Evolutionary conservation across 352 stramenopile species (phyloP), one percentile per base, ranked within the genome.

Genomic region (Globisporangium spinosum): DNA sequence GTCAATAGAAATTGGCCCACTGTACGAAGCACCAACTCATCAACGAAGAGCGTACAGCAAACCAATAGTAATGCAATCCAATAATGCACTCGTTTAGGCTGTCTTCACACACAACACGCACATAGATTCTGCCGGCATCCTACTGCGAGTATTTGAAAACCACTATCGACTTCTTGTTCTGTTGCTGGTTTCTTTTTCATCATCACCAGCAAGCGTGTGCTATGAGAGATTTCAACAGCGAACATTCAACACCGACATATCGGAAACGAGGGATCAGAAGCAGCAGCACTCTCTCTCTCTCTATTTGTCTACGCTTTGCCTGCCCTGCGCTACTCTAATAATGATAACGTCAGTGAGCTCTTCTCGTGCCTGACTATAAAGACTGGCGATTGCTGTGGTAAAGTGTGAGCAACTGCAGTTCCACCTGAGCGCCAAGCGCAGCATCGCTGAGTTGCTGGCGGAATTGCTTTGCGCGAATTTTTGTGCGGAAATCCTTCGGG

Each of bases 401-500:
- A 1, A 80, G 55, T 15, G 68, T 65, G 7, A 89, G 47, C n/a
- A 90, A 57, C 8, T 71, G 51, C 9, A 88, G 64, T 62, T 90
- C 80, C 7, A 73, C 43, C 15, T 78, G 53, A 2, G 80, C 75
- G 6, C 76, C 82, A 8, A 79, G 63, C n/a, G 58, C 43, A 4
- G 73, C 57, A 49, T 77, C 72, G 20, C 58, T 51, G n/a, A 65
- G 23, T 6, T 80, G 60, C 9, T 80, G 64, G 17, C 80, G 77
- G 27, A 92, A 65, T 49, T 83, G 75, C 62, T 74, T 79, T 29
- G 78, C 68, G 13, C 82, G 80, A 29, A 92, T 71, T 59, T 79
- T 77, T 47, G 69, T 63, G 20, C 84, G 82, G 58, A 92, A 90
- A 29, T 83, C 74, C 68, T 85, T 89, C 2, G 84, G 78, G 9